Evolutionary conservation across 768 basidiomycete species (phyloP), one percentile per base, ranked within the genome.

Genomic region (Auricularia auricula-judae): DNA sequence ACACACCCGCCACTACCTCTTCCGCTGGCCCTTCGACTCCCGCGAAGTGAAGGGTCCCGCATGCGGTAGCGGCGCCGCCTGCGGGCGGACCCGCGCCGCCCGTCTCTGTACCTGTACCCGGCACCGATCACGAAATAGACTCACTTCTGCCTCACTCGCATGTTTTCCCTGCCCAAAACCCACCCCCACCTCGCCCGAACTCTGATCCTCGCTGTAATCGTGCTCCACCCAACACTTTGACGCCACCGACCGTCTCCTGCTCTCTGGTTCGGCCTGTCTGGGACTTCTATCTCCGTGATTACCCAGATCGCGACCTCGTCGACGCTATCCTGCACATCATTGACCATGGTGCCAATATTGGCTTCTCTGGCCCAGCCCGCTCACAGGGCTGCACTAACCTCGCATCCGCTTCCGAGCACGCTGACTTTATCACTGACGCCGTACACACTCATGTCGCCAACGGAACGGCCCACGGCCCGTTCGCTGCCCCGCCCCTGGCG

Each of bases 301-400:
- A 66, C 34, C 66, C 66, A 4, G 64, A 66, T 29, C 54, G 53
- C 2, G 16, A n/a, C 33, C 61, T 66, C 62, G 66, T 66, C 29
- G 3, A 66, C 12, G 16, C 64, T 43, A 33, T 66, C 36, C 35
- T 64, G 8, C 56, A 66, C 33, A 66, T 66, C 34, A 66, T 66
- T 16, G 53, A 66, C 1, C 62, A 63, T 61, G 66, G 64, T 60
- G 66, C 66, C 0, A 43, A 60, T 54, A 10, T 66, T n/a, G 66
- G 66, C 16, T 66, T 66, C 47, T 18, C 63, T 44, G 63, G 63
- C 3, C 18, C 35, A 14, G 4, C 5, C 34, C 18, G 3, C 43
- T 18, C 29, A 5, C 67, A 72, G 62, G 59, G 56, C 4, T 70
- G 69, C 63, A 44, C 14, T 3, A 72, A 72, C 64, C 63, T 70